These are phyloP conservation scores for Annulohypoxylon maeteangense DNA, from an alignment of 495 filamentous ascomycete species.

Conservation along the genomic window DNA sequence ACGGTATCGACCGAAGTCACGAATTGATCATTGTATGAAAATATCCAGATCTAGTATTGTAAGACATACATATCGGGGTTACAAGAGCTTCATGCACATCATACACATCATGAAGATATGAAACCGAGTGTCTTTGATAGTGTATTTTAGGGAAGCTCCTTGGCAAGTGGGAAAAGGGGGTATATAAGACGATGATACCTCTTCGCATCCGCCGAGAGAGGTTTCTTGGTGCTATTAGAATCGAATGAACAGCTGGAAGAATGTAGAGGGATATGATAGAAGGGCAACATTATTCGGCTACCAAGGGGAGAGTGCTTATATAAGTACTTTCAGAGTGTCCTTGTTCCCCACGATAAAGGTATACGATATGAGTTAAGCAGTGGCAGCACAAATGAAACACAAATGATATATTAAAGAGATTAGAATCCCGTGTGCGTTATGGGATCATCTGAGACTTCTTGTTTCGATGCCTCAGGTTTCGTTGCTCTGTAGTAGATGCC, in stretches of 20 bases:
- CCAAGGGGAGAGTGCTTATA: not conserved
- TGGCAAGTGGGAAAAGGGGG: not conserved
- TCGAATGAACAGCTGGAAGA: not conserved
- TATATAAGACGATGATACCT: not conserved
- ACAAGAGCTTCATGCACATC: not conserved
- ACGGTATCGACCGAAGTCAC: not conserved
- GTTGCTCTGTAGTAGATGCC: conserved; percentile 11
- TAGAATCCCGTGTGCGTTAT: conserved; percentile 13
- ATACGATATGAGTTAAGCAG: not conserved
- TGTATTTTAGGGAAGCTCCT: not conserved
- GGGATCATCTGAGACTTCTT: conserved; percentile 48
- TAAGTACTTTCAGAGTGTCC: not conserved
- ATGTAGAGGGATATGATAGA: not conserved
- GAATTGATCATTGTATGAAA: not conserved
- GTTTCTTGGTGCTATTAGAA: not conserved
- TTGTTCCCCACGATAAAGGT: not conserved
- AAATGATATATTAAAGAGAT: not conserved
- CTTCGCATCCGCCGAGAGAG: not conserved
- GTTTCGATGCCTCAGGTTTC: conserved; percentile 31
- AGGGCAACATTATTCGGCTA: not conserved
- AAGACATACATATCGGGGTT: not conserved
- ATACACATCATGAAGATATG: not conserved
- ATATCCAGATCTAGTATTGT: no score
- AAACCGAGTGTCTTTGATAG: not conserved
- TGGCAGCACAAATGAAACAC: not conserved